Conservation (phyloP, 768 basidiomycete genomes). For the Suillus spraguei region DNA sequence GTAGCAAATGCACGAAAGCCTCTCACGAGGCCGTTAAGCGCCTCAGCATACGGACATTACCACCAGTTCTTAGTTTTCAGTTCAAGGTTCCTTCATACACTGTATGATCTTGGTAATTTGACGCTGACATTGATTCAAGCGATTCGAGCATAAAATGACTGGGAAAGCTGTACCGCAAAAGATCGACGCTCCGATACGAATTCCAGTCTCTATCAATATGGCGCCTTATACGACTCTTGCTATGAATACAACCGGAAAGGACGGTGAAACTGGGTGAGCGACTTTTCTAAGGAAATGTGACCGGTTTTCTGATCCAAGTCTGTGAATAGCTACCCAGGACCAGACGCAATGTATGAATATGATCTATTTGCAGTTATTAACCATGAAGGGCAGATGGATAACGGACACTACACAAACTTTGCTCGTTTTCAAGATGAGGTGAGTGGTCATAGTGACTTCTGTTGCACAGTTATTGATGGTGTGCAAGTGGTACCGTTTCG, state of each 20-base stretch:
- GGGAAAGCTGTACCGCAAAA: slow-evolving; percentile 79
- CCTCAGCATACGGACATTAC: slow-evolving; percentile 81
- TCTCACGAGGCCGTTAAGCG: slow-evolving; percentile 80
- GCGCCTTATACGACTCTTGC: slow-evolving; percentile 76
- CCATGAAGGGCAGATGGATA: slow-evolving; percentile 93
- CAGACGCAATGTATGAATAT: slow-evolving; percentile 79
- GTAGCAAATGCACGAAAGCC: slow-evolving; percentile 76
- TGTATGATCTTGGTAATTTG: neutral
- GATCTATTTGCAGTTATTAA: slow-evolving; percentile 93
- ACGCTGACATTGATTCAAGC: slow-evolving; percentile 44
- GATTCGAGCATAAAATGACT: slow-evolving; percentile 85
- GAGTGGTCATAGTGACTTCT: slow-evolving; percentile 29
- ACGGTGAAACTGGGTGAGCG: slow-evolving; percentile 33
- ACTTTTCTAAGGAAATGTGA: neutral
- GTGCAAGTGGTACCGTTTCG: slow-evolving; percentile 87
- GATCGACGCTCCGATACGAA: slow-evolving; percentile 80
- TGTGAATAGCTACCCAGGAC: slow-evolving; percentile 46
- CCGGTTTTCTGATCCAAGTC: neutral
- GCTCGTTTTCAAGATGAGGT: slow-evolving; percentile 86
- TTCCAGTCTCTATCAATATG: slow-evolving; percentile 88
- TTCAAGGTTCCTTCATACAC: slow-evolving; percentile 71
- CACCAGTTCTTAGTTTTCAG: slow-evolving; percentile 90
- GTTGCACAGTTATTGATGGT: neutral
- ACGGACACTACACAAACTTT: slow-evolving; percentile 92
- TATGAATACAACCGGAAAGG: slow-evolving; percentile 54